A percentile compares a stretch with the other conserved stretches of the same genome.
Evolutionary conservation across 1,139 yeast species (phyloP).

Genomic region (Yarrowia galli): DNA sequence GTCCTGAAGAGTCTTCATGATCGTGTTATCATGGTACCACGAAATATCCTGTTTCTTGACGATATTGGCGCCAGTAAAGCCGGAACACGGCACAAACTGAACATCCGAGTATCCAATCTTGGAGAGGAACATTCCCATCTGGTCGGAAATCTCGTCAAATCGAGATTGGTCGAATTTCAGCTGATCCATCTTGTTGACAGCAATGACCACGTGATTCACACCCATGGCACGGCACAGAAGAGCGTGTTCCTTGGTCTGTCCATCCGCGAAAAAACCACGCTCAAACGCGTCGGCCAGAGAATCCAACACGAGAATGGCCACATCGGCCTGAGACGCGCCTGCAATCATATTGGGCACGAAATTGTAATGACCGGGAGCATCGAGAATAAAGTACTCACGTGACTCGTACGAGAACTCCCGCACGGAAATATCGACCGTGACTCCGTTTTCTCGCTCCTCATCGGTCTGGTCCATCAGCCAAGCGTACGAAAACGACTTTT

Average conservation of each 20-base stretch:
- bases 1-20: slow-evolving; percentile 49
- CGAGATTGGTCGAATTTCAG: slow-evolving; percentile 71
- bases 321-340: slow-evolving; percentile 85
- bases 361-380: slow-evolving; percentile 98
- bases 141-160: slow-evolving; percentile 65
- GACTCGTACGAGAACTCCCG: slow-evolving; percentile 75
- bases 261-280: slow-evolving; percentile 83
- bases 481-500: slow-evolving; percentile 92
- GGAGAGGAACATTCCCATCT: slow-evolving; percentile 66
- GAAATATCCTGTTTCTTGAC: slow-evolving; percentile 66
- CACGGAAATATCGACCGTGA: slow-evolving; percentile 91
- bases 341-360: slow-evolving; percentile 99
- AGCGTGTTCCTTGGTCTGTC: slow-evolving; percentile 95
- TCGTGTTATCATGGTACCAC: slow-evolving; percentile 71
- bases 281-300: slow-evolving; percentile 86
- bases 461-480: slow-evolving; percentile 97
- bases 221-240: slow-evolving; percentile 84
- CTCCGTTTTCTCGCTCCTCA: slow-evolving; percentile 86
- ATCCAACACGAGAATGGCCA: slow-evolving; percentile 78
- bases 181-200: slow-evolving; percentile 87
- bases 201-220: slow-evolving; percentile 74
- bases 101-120: slow-evolving; percentile 68
- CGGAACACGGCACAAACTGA: slow-evolving; percentile 82
- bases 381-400: slow-evolving; percentile 82
- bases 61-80: slow-evolving; percentile 83